Conservation (phyloP, 169 alveolate genomes). For the Nephromyces sp. region DNA sequence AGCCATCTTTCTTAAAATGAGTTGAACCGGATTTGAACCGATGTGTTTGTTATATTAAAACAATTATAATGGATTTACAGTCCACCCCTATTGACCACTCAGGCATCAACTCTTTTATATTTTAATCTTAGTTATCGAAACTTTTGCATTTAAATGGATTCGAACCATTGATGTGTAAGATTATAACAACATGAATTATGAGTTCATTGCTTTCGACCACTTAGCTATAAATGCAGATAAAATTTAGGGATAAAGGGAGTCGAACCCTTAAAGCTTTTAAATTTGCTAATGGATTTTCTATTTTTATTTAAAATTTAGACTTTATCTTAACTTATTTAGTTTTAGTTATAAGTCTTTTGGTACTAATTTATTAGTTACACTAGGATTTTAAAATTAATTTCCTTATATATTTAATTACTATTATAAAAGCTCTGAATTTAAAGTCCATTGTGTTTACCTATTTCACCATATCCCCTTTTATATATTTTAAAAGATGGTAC, state of each 20-base stretch:
- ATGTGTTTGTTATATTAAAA: slow-evolving; percentile 9
- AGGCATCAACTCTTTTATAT: neutral
- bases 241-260: slow-evolving; percentile 1
- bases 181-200: slow-evolving; percentile 4
- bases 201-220: slow-evolving; percentile 11
- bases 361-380: slow-evolving; percentile 12
- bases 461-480: neutral
- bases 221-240: neutral
- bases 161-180: neutral
- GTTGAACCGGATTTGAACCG: slow-evolving; percentile 20
- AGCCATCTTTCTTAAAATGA: slow-evolving; percentile 19
- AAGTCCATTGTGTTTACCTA: slow-evolving; percentile 8
- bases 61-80: slow-evolving; percentile 11
- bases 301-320: neutral
- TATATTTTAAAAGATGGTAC: neutral
- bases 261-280: slow-evolving; percentile 8
- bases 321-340: neutral
- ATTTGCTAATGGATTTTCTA: slow-evolving; percentile 4
- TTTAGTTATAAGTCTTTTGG: slow-evolving; percentile 28
- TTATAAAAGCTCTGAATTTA: slow-evolving; percentile 10
- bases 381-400: slow-evolving; percentile 10
- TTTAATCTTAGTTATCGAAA: neutral
- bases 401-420: slow-evolving; percentile 15
- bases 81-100: neutral
- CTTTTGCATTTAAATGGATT: neutral